Evolutionary conservation across 2,329 filamentous ascomycete genomes (phyloP), one percentile per base, ranked within the genome.

Genomic region (Aspergillus sp.): DNA sequence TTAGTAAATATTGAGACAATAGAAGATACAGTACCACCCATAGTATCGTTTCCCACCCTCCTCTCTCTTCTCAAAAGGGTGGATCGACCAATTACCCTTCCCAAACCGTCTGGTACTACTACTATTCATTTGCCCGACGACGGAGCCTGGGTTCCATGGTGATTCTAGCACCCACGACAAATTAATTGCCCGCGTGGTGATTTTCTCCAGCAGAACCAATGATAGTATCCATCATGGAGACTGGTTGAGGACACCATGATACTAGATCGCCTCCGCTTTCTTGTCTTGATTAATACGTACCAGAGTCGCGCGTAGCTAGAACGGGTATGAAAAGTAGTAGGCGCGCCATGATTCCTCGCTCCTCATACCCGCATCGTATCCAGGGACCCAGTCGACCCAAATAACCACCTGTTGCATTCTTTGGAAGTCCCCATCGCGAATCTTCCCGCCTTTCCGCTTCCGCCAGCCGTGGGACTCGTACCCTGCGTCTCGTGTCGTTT

Each of bases 371-470:
- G 25, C 53, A 55, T 55, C 53, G 58, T 55, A 59, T 52, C 58
- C 53, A 60, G 60, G 52, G 65, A 62, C 65, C 65, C 64, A 64
- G 55, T 61, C 25, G 61, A 64, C 62, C 63, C 63, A 65, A 53
- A 57, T 55, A 64, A 64, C 58, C 19, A 62, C 19, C 59, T 60
- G 36, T 61, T 65, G 50, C 50, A 59, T 62, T 57, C 60, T 58
- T 59, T 61, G 56, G 59, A 61, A 65, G 51, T 56, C 65, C 63
- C 61, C 60, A 63, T 62, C 63, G 58, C 52, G 58, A 66, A 63
- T 63, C 60, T 65, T 68, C 63, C 66, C 66, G 63, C 63, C 59
- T 64, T 63, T 65, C 63, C 65, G 61, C 62, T 63, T 65, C 65
- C 65, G 59, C 59, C 59, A 63, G 59, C 63, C 65, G 60, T 66